These are phyloP conservation scores for Petunia hybrid DNA, from an alignment of 305 asterid genomes.

Conservation along the genomic window DNA sequence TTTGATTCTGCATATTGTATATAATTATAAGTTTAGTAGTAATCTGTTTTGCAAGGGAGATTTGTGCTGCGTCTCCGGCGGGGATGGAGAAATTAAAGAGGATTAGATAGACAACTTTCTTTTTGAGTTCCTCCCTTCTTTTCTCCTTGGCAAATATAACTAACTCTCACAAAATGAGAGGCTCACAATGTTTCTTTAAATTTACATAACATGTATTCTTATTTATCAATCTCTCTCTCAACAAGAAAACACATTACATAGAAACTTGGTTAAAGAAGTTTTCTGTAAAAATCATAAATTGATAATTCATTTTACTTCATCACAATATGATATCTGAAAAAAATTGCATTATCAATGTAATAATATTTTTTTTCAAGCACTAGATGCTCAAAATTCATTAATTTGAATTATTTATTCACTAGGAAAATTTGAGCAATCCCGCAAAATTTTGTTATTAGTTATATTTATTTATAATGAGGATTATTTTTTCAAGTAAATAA, in stretches of 20 bases:
- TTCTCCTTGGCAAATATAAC: constrained; percentile 33
- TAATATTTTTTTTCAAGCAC: too few species aligned
- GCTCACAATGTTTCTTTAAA: constrained; percentile 32
- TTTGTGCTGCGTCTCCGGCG: constrained; percentile 74
- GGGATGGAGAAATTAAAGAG: constrained; percentile 41
- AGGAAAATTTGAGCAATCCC: too few species aligned
- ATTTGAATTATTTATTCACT: too few species aligned
- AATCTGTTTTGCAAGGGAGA: constrained; percentile 41
- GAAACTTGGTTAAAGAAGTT: background rate
- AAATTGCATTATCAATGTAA: too few species aligned
- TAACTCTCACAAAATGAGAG: constrained; percentile 7
- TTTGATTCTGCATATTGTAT: constrained; percentile 28
- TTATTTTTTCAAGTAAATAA: too few species aligned
- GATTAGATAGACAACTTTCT: constrained; percentile 35
- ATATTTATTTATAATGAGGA: too few species aligned
- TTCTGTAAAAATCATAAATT: background rate
- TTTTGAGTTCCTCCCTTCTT: constrained; percentile 46
- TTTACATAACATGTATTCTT: background rate
- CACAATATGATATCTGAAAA: too few species aligned
- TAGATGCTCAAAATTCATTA: too few species aligned
- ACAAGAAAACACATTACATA: background rate
- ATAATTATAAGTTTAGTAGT: background rate
- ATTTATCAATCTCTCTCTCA: background rate
- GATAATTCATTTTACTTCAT: too few species aligned
- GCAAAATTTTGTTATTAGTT: too few species aligned